These are phyloP conservation scores for Fraxinus sp. DNA, from an alignment of 305 asterid species.

Conservation along the genomic window DNA sequence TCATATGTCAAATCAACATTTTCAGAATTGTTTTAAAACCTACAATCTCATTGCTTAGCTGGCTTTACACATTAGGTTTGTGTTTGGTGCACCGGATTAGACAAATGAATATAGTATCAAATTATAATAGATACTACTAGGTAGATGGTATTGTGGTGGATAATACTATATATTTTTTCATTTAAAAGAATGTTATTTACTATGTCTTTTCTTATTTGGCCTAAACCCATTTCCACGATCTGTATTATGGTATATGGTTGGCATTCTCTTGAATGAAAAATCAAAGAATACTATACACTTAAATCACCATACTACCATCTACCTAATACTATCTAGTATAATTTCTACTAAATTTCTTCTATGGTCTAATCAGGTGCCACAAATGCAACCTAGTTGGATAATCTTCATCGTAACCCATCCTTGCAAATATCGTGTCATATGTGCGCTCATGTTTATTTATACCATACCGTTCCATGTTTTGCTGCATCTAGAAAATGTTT, in stretches of 20 bases:
- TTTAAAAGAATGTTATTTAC: not conserved
- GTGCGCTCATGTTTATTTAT: not conserved
- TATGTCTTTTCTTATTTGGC: not conserved
- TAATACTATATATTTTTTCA: not conserved
- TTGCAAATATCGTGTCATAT: not conserved
- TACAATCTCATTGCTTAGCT: not conserved
- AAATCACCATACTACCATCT: not conserved
- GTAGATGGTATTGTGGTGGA: not conserved
- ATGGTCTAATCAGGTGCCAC: not conserved
- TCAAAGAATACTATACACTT: not conserved
- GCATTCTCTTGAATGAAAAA: not conserved
- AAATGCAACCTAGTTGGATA: not conserved
- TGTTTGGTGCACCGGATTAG: not conserved
- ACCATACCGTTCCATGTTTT: not conserved
- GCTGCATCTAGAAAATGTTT: not conserved
- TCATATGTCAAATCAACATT: constrained; percentile 1
- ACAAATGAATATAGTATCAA: not conserved
- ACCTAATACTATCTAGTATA: not conserved
- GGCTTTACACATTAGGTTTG: not conserved
- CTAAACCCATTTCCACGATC: not conserved
- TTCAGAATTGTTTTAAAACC: not conserved
- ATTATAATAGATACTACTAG: not conserved
- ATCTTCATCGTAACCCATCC: not conserved
- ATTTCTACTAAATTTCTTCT: not conserved
- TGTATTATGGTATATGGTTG: not conserved